Evolutionary conservation across 495 filamentous ascomycete genomes (phyloP).

Genomic region (Daldinia concentrica): DNA sequence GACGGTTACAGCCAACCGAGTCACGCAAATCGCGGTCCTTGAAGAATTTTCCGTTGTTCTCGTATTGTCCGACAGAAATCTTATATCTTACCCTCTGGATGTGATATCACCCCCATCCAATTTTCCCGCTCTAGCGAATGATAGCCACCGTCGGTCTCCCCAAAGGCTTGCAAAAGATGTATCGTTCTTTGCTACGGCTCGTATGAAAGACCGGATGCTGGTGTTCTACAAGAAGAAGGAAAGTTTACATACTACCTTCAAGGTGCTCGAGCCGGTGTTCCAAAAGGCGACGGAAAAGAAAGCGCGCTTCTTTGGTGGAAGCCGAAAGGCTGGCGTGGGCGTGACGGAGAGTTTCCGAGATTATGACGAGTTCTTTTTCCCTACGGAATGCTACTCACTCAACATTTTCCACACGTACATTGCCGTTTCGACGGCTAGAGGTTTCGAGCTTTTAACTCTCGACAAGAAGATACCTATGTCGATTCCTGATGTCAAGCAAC

Average conservation of each 20-base stretch:
- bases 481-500: conserved; percentile 82
- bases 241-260: conserved; percentile 89
- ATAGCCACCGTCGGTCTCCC: conserved; percentile 77
- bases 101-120: conserved; percentile 80
- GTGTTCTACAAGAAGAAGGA: conserved; percentile 98
- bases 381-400: conserved; percentile 92
- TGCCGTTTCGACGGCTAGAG: conserved; percentile 86
- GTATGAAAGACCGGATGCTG: conserved; percentile 94
- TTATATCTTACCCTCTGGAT: conserved; percentile 95
- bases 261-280: conserved; percentile 93
- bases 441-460: conserved; percentile 95
- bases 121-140: conserved; percentile 65
- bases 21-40: conserved; percentile 92
- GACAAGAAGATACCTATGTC: conserved; percentile 95
- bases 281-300: conserved; percentile 85
- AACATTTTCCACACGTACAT: conserved; percentile 95
- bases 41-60: conserved; percentile 95
- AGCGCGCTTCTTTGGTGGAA: conserved; percentile 70
- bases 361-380: conserved; percentile 98
- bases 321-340: conserved; percentile 61
- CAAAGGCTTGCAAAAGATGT: conserved; percentile 95
- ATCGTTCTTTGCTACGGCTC: conserved; percentile 91
- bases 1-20: conserved; percentile 76
- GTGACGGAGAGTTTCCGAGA: conserved; percentile 96
- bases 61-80: conserved; percentile 86